Evolutionary conservation across 2,329 filamentous ascomycete species (phyloP).

Genomic region (Domatiomyces catenatus): DNA sequence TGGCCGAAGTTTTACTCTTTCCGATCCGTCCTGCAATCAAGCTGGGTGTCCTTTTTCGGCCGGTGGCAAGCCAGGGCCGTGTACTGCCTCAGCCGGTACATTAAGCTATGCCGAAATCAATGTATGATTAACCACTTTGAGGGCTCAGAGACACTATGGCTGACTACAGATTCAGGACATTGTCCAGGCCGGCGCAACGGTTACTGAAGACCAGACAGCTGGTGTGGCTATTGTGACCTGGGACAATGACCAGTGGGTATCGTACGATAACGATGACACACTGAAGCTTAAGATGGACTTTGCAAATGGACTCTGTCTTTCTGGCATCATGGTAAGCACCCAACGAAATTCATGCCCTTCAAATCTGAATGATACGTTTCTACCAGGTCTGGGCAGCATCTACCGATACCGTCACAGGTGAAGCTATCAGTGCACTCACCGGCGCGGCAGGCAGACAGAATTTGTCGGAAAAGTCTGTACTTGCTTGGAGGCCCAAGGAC

Average conservation of each 20-base stretch:
- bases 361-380: too few relatives aligned
- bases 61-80: not conserved
- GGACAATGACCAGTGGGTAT: slow-evolving; percentile 20
- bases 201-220: not conserved
- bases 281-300: slow-evolving; percentile 22
- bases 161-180: too few relatives aligned
- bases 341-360: too few relatives aligned
- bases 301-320: slow-evolving; percentile 21
- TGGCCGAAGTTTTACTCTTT: not conserved
- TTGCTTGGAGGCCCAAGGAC: too few relatives aligned
- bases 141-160: too few relatives aligned
- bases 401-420: too few relatives aligned
- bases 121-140: too few relatives aligned
- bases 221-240: slow-evolving; percentile 17
- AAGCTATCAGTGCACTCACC: too few relatives aligned
- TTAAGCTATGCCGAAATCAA: not conserved
- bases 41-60: not conserved
- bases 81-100: not conserved
- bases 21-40: not conserved
- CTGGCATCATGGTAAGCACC: slow-evolving; percentile 17
- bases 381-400: too few relatives aligned
- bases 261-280: slow-evolving; percentile 23
- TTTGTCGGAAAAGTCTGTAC: too few relatives aligned
- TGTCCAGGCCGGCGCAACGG: too few relatives aligned
- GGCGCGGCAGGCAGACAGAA: too few relatives aligned